Conservation (phyloP, 805 yeast genomes). For the Torulaspora maleeae region DNA sequence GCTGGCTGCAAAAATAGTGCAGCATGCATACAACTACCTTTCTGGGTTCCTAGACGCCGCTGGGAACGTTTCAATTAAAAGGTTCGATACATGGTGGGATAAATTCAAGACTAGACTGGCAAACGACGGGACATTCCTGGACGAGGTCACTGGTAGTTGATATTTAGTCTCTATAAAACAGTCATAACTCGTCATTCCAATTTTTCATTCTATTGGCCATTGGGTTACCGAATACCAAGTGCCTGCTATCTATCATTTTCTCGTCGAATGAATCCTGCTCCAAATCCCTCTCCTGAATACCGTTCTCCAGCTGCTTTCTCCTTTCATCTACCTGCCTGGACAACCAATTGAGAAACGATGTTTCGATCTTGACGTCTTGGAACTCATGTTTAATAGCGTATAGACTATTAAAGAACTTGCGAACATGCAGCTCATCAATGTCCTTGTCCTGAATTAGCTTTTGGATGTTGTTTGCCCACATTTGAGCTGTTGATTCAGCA, state of each 20-base stretch:
- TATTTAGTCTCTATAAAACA: neutral
- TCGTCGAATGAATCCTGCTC: conserved; percentile 37
- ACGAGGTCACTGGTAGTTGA: conserved; percentile 38
- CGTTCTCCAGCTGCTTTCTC: conserved; percentile 22
- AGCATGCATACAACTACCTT: conserved; percentile 85
- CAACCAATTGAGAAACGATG: conserved; percentile 61
- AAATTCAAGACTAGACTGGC: conserved; percentile 72
- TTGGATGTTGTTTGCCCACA: conserved; percentile 29
- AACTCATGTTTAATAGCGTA: conserved; percentile 35
- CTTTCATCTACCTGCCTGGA: conserved; percentile 41
- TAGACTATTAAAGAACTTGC: conserved; percentile 40
- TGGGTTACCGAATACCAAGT: conserved; percentile 72
- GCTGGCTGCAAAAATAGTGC: conserved; percentile 82
- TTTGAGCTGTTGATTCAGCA: conserved; percentile 13
- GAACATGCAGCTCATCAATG: conserved; percentile 41
- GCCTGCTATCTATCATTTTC: conserved; percentile 48
- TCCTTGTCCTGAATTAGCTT: conserved; percentile 26
- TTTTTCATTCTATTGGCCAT: conserved; percentile 56
- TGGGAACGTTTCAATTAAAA: conserved; percentile 82
- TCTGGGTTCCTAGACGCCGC: conserved; percentile 78
- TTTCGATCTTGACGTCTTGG: conserved; percentile 33
- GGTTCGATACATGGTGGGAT: conserved; percentile 93
- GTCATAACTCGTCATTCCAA: conserved; percentile 46
- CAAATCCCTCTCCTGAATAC: conserved; percentile 29
- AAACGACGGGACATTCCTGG: conserved; percentile 79